A percentile compares a stretch with the other conserved stretches of the same genome.
Conservation (phyloP, 2,329 filamentous ascomycete genomes). For the Dothistroma septosporum region DNA sequence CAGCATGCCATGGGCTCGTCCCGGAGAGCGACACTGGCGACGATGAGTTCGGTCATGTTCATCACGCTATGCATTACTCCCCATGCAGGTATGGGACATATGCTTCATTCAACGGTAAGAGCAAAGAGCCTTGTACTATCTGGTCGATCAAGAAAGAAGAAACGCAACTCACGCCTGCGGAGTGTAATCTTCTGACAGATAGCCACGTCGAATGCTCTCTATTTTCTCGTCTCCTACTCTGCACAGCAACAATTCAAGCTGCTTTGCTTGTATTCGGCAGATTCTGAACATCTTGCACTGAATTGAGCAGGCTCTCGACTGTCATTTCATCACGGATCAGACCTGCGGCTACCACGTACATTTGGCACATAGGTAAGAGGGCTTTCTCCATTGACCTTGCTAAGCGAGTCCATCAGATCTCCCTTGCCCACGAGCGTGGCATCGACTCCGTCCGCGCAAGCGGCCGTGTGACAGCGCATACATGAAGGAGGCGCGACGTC, state of each 20-base stretch:
- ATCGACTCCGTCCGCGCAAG: constrained; percentile 18
- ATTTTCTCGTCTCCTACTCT: constrained; percentile 16
- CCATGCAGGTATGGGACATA: constrained; percentile 1
- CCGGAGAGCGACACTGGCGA: background rate
- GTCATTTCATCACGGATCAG: constrained; percentile 18
- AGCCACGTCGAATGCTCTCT: constrained; percentile 3
- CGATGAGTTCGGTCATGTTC: background rate
- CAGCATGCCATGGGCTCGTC: background rate
- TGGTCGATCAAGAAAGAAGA: background rate
- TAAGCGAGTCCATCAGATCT: constrained; percentile 19
- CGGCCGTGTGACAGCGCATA: constrained; percentile 5
- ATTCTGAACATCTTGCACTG: constrained; percentile 11
- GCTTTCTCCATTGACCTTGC: constrained; percentile 14
- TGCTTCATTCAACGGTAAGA: background rate
- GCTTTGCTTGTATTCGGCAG: constrained; percentile 1
- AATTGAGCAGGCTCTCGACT: constrained; percentile 6
- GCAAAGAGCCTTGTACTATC: background rate
- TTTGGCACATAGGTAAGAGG: constrained; percentile 10
- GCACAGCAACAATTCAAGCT: constrained; percentile 7
- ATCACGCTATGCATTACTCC: background rate
- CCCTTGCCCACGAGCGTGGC: constrained; percentile 18
- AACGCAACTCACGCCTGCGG: constrained; percentile 6
- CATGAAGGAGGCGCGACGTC: background rate
- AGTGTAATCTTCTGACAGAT: background rate
- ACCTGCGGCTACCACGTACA: constrained; percentile 23